Base-by-base conservation (phyloP, 169 alveolate genomes). In the Eimeria necatrix region DNA sequence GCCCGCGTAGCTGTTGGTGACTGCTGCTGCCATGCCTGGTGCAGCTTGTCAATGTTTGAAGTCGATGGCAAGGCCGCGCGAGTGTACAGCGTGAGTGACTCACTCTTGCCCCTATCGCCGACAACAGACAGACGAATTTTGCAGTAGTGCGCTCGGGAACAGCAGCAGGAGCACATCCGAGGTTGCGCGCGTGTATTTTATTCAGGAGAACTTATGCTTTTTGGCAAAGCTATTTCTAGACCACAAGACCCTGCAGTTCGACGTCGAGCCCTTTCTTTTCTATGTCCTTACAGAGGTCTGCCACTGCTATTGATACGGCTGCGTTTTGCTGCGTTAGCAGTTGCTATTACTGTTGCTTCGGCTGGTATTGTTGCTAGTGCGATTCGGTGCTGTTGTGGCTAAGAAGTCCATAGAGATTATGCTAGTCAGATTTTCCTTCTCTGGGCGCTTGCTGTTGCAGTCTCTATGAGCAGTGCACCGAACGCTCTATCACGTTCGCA, bases 191-290 rank as follows among this genome's bases (percentile, higher is more conserved):
- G 92, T 22, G 4, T 51, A 16, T n/a, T 41, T 4, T 41, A 26
- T 70, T n/a, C 98, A 99, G 91, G 99, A 99, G 96, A 99, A 99
- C 95, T 95, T 99, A 51, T 98, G 99, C 90, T 98, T 97, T 93
- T 97, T 99, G 46, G 96, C 99, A 0, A 99, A 99, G 96, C 98
- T 99, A n/a, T 99, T 99, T 95, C 96, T 99, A 61, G 99, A 99
- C 88, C 99, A 99, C 97, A 99, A 99, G 97, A 99, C 99, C 60
- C 97, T 99, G 86, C 95, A 83, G 92, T 97, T 96, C 92, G 94
- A 98, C 85, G 98, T 97, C 56, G 96, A 96, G 86, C 97, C 97
- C 24, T 99, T 99, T 96, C 97, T 99, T 74, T 99, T 99, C 96
- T 99, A 99, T 97, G 98, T 99, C 85, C 96, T 99, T 86, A 97